phyloP scores from a whole-genome alignment of 2,329 filamentous ascomycete species.

The Talaromyces rugulosus region DNA sequence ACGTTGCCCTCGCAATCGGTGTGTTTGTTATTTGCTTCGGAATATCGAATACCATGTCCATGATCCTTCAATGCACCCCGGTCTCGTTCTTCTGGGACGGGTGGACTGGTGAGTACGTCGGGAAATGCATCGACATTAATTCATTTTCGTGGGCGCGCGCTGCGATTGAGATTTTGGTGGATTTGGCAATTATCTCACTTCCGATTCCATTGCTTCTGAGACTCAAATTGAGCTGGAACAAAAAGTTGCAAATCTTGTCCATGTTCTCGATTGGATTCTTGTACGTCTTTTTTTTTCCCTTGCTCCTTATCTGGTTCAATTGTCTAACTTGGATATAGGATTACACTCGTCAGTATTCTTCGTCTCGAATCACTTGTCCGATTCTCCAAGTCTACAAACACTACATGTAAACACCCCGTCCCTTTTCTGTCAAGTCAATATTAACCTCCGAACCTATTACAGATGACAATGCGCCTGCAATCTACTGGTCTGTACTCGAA shows the following conservation, averaged over 20 bases:
- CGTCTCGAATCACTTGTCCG: constrained; percentile 37
- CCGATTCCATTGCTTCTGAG: constrained; percentile 45
- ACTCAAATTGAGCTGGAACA: constrained; percentile 45
- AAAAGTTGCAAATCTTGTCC: constrained; percentile 46
- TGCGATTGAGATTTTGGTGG: constrained; percentile 50
- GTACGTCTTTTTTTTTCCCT: constrained; percentile 22
- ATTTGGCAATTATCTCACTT: constrained; percentile 50
- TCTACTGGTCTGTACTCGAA: constrained; percentile 42
- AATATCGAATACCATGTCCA: constrained; percentile 20
- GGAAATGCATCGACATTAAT: constrained; percentile 50
- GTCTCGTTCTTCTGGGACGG: constrained; percentile 50
- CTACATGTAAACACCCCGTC: constrained; percentile 23
- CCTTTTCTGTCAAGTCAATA: neutral
- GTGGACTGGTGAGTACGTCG: constrained; percentile 48
- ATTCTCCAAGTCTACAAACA: constrained; percentile 38
- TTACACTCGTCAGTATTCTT: constrained; percentile 40
- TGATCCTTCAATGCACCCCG: constrained; percentile 24
- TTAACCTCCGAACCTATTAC: constrained; percentile 11
- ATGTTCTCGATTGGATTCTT: constrained; percentile 51
- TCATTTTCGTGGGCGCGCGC: constrained; percentile 50
- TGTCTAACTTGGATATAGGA: constrained; percentile 21
- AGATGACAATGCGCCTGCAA: constrained; percentile 30
- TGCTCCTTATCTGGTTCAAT: neutral
- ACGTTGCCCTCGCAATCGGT: constrained; percentile 42
- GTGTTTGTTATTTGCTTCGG: constrained; percentile 52